phyloP scores from a whole-genome alignment of 768 basidiomycete species.

The Tremella yokohamensis region DNA sequence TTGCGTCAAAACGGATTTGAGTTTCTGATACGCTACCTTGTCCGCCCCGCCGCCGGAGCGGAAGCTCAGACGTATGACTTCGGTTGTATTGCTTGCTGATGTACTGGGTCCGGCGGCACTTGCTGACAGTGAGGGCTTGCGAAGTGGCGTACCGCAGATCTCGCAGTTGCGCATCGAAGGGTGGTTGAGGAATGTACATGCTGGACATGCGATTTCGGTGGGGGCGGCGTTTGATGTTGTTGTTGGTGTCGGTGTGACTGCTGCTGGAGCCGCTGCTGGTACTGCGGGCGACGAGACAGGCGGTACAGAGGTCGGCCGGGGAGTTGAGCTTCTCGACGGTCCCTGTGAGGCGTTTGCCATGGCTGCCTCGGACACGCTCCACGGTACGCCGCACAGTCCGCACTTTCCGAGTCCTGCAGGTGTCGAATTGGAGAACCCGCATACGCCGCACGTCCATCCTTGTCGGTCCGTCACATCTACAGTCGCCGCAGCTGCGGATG shows the following conservation, averaged over 20 bases:
- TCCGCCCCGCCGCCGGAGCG: conserved; percentile 72
- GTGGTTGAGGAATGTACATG: conserved; percentile 91
- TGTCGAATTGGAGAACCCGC: conserved; percentile 69
- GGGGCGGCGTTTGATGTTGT: conserved; percentile 16
- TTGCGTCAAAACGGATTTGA: conserved; percentile 66
- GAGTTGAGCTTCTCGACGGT: conserved; percentile 4
- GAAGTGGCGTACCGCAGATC: conserved; percentile 71
- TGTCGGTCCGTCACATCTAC: conserved; percentile 39
- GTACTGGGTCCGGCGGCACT: neutral
- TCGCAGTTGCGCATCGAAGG: conserved; percentile 71
- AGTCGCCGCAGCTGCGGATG: conserved; percentile 19
- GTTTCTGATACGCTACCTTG: conserved; percentile 69
- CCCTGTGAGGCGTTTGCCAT: conserved; percentile 6
- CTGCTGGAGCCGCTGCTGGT: conserved; percentile 5
- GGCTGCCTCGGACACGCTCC: conserved; percentile 7
- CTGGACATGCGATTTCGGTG: conserved; percentile 64
- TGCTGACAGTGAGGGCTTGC: conserved; percentile 19
- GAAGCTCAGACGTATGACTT: conserved; percentile 76
- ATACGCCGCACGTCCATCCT: conserved; percentile 68
- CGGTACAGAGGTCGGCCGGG: neutral
- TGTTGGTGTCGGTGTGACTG: conserved; percentile 6
- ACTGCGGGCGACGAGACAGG: neutral
- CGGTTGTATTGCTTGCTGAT: conserved; percentile 10
- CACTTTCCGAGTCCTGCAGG: neutral
- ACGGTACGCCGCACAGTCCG: conserved; percentile 7